phyloP scores from a whole-genome alignment of 1,139 yeast species.

The Kodamaea derodonti region DNA sequence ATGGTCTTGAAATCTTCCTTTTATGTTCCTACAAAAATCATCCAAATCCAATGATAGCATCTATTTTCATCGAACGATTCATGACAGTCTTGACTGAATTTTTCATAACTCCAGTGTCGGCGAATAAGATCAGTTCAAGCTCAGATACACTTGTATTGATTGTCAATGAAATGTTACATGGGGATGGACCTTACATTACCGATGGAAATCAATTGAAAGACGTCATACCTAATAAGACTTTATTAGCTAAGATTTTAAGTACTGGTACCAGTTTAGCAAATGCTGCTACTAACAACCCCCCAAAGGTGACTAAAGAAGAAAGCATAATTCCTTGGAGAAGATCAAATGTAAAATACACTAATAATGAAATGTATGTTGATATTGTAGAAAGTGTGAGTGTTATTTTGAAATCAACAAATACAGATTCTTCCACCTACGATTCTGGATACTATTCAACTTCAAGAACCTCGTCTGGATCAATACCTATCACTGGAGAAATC shows the following conservation, averaged over 20 bases:
- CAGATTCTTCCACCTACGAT: constrained; percentile 9
- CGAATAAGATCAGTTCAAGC: constrained; percentile 59
- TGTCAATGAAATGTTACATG: constrained; percentile 68
- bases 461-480: constrained; percentile 13
- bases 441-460: constrained; percentile 18
- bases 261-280: constrained; percentile 31
- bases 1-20: constrained; percentile 25
- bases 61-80: constrained; percentile 51
- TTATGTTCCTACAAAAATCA: constrained; percentile 18
- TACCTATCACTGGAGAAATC: constrained; percentile 55
- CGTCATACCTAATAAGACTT: constrained; percentile 57
- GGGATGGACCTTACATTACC: constrained; percentile 68
- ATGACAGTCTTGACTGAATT: constrained; percentile 53
- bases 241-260: constrained; percentile 35
- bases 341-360: constrained; percentile 58
- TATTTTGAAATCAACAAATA: constrained; percentile 27
- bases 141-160: constrained; percentile 59
- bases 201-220: constrained; percentile 72
- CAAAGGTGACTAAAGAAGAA: background rate
- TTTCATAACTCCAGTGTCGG: constrained; percentile 54
- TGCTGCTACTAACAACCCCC: constrained; percentile 14
- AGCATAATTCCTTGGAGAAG: constrained; percentile 70
- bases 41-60: constrained; percentile 50
- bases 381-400: constrained; percentile 57
- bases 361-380: constrained; percentile 82